Base-by-base conservation (phyloP, 23 red algal species). In the Gracilaria vermiculophylla region DNA sequence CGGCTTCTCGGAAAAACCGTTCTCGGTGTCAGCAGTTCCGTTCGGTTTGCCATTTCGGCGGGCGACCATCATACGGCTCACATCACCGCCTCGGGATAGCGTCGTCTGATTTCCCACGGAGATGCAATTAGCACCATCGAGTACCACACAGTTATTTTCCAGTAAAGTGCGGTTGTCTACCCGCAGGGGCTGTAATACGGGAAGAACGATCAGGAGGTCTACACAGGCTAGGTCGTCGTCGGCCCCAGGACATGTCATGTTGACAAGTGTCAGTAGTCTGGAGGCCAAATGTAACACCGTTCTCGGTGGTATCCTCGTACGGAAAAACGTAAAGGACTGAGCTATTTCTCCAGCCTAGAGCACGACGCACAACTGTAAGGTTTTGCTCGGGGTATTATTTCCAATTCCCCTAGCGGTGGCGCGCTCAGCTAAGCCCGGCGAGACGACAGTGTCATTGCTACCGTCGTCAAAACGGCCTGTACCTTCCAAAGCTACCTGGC, bases 361-460 rank as follows among this genome's bases (percentile, higher is more conserved):
- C 7, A 41, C 70, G 5, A 76, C 70, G 3, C 4, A 5, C 3
- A 76, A 2, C 14, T 5, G 12, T 21, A 76, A 5, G 3, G 29
- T 48, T 32, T 44, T 12, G 42, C 48, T 76, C 40, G 70, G 17
- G 5, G 39, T 50, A 9, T 33, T 50, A 7, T 76, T 76, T 14
- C 70, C 70, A 27, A 76, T 76, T 12, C 70, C 4, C 39, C 51
- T 49, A 2, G 51, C 3, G 5, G 70, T 41, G 2, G 70, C 70
- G n/a, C 17, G 33, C 49, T 76, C 70, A 33, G 70, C 70, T 4
- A 76, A 41, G n/a, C 27, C 3, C 5, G 39, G 24, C 5, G 41
- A 76, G 39, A 50, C 39, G 36, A 76, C 6, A 27, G 40, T 76
- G 35, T 76, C 70, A 32, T 76, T 41, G 39, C 70, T 76, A n/a